Conservation (phyloP, 495 filamentous ascomycete species). For the Penicillium bovifimosum region DNA sequence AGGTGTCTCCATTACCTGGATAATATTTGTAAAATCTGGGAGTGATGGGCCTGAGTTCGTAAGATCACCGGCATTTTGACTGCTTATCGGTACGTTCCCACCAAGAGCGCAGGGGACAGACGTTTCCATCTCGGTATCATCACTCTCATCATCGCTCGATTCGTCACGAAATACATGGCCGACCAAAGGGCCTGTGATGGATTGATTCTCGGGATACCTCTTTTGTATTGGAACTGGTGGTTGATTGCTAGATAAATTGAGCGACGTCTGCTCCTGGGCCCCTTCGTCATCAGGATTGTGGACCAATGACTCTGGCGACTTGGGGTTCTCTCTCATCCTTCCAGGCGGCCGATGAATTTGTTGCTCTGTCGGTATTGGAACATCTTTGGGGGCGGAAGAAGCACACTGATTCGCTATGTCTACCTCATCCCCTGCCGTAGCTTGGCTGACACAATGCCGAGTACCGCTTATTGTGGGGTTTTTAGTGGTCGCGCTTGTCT, state of each 20-base stretch:
- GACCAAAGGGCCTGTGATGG: not conserved
- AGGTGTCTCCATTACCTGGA: slow-evolving; percentile 40
- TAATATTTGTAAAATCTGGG: slow-evolving; percentile 13
- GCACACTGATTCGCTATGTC: not conserved
- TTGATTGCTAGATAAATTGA: not conserved
- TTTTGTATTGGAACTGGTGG: not conserved
- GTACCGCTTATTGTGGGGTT: not conserved
- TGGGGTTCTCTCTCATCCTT: not conserved
- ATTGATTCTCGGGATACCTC: not conserved
- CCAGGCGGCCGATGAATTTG: not conserved
- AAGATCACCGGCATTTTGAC: slow-evolving; percentile 23
- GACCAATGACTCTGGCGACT: not conserved
- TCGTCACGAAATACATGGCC: not conserved
- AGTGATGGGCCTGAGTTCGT: slow-evolving; percentile 25
- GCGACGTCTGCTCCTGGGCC: too few relatives aligned
- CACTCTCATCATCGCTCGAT: slow-evolving; percentile 22
- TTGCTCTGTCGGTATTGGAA: not conserved
- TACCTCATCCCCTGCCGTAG: not conserved
- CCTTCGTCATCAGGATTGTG: not conserved
- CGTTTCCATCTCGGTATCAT: slow-evolving; percentile 46
- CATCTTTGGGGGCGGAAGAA: not conserved
- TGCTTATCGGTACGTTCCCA: slow-evolving; percentile 23
- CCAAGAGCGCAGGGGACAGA: slow-evolving; percentile 46
- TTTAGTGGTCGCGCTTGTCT: not conserved
- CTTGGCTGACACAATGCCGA: not conserved